phyloP scores from a whole-genome alignment of 257 asterid genomes.

The Fraxinus anomala region DNA sequence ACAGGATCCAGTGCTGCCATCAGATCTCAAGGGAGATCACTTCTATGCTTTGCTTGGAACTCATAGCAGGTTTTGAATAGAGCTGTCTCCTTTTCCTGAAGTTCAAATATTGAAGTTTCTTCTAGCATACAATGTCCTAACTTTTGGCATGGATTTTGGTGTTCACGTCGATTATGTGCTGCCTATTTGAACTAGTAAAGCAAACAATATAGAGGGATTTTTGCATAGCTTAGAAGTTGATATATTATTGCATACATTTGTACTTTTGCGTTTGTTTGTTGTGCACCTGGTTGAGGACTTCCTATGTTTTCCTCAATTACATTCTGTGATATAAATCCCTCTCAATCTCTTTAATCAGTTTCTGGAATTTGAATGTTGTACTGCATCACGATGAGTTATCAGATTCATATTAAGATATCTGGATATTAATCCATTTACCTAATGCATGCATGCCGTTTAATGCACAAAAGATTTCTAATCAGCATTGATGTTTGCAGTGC shows the following conservation, averaged over 20 bases:
- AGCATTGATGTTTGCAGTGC: constrained; percentile 56
- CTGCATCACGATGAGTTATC: constrained; percentile 24
- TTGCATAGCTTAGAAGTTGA: background rate
- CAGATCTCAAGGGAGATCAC: constrained; percentile 78
- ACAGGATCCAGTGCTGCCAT: constrained; percentile 87
- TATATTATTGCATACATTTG: constrained; percentile 2
- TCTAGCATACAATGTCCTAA: constrained; percentile 2
- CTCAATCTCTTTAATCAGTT: constrained; percentile 11
- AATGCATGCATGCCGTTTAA: constrained; percentile 14
- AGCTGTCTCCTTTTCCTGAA: constrained; percentile 20
- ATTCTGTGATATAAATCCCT: constrained; percentile 14
- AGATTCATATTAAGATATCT: constrained; percentile 15
- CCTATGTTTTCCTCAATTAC: background rate
- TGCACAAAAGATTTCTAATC: constrained; percentile 21
- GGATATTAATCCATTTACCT: constrained; percentile 4
- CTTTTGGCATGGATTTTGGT: constrained; percentile 9
- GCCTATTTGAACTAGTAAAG: constrained; percentile 17
- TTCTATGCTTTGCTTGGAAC: constrained; percentile 91
- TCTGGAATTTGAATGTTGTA: constrained; percentile 15
- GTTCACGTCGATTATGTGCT: constrained; percentile 6
- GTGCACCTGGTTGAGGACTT: constrained; percentile 27
- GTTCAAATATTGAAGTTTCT: constrained; percentile 20
- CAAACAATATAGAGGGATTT: background rate
- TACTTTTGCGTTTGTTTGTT: constrained; percentile 2
- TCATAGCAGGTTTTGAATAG: constrained; percentile 67